Percentiles rank a stretch among this genome's conserved stretches.
Evolutionary conservation across 306 rosid species (phyloP).

Genomic region (Argentina anserina): DNA sequence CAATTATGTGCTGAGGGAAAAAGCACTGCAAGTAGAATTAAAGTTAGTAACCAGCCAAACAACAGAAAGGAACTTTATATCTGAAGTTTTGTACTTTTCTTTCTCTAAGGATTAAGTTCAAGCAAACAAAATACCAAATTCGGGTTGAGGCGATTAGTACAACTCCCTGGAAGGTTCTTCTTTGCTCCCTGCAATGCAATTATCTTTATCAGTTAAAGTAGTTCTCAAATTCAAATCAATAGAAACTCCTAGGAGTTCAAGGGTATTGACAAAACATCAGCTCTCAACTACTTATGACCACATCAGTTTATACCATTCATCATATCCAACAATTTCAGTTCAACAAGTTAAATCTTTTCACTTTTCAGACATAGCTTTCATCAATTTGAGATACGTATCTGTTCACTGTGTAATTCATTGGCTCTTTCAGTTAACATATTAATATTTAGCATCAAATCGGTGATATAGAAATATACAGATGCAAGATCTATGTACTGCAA

Average conservation of each 20-base stretch:
- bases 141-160: conserved; percentile 73
- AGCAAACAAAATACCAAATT: conserved; percentile 49
- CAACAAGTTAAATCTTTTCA: background rate
- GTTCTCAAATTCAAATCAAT: background rate
- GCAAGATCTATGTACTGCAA: background rate
- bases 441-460: background rate
- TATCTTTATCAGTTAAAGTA: background rate
- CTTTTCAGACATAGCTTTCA: background rate
- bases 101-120: background rate
- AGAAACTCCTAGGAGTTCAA: background rate
- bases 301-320: background rate
- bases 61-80: background rate
- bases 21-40: conserved; percentile 55
- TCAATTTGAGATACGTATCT: background rate
- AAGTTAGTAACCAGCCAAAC: background rate
- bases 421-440: background rate
- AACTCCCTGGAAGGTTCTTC: conserved; percentile 62
- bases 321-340: background rate
- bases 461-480: background rate
- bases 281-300: background rate
- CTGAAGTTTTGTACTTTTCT: background rate
- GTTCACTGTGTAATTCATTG: background rate
- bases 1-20: conserved; percentile 84
- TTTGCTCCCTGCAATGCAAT: conserved; percentile 47
- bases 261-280: background rate